Evolutionary conservation across 2,329 filamentous ascomycete species (phyloP).

Genomic region (Akanthomyces uredinophilus): DNA sequence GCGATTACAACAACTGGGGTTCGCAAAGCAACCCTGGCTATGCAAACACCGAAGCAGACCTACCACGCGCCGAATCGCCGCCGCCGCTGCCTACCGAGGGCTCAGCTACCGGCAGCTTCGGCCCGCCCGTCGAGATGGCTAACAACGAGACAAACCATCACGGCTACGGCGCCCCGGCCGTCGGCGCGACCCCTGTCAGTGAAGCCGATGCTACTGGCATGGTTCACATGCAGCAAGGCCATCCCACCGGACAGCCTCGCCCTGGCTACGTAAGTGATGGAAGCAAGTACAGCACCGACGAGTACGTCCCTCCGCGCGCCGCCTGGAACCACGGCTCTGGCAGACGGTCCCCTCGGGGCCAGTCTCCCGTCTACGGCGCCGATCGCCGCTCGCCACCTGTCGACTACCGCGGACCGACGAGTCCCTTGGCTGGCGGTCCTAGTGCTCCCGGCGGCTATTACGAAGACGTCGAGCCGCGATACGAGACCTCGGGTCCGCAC

Average conservation of each 20-base stretch:
- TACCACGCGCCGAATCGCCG: conserved; percentile 59
- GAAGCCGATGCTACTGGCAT: conserved; percentile 70
- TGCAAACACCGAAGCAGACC: conserved; percentile 35
- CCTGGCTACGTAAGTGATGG: conserved; percentile 57
- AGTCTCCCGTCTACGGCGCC: conserved; percentile 39
- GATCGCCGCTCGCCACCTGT: conserved; percentile 24
- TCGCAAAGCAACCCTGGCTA: conserved; percentile 28
- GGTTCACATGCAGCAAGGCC: conserved; percentile 62
- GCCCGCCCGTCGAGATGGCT: conserved; percentile 77
- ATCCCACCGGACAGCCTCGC: conserved; percentile 33
- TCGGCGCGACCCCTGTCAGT: conserved; percentile 49
- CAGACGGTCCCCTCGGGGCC: conserved; percentile 39
- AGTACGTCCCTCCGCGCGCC: conserved; percentile 62
- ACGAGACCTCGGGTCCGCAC: conserved; percentile 40
- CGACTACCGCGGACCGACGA: conserved; percentile 32
- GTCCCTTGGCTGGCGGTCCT: conserved; percentile 29
- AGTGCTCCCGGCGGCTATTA: conserved; percentile 59
- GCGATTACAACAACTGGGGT: conserved; percentile 20
- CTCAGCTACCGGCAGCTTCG: conserved; percentile 36
- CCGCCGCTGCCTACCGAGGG: conserved; percentile 52
- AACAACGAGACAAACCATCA: conserved; percentile 47
- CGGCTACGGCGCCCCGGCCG: conserved; percentile 31
- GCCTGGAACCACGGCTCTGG: conserved; percentile 48
- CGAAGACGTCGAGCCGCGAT: conserved; percentile 88
- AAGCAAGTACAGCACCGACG: conserved; percentile 67